Evolutionary conservation across 1,139 yeast genomes (phyloP).

Genomic region (Yamadazyma triangularis): DNA sequence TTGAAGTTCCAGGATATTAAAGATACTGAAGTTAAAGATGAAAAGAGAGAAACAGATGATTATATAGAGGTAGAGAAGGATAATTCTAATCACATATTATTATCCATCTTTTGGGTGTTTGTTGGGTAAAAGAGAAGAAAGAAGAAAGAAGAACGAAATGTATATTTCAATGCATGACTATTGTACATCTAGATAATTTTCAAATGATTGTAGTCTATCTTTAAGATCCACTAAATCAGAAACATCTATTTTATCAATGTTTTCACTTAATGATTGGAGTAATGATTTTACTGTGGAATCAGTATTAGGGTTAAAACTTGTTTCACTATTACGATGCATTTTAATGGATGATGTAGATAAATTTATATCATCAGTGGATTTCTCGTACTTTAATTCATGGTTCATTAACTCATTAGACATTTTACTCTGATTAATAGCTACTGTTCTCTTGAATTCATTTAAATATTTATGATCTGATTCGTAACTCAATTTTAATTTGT

Average conservation of each 20-base stretch:
- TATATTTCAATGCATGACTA: too few relatives aligned
- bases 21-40: conserved; percentile 1
- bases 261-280: conserved; percentile 15
- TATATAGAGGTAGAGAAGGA: conserved; percentile 4
- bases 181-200: conserved; percentile 20
- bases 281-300: conserved; percentile 6
- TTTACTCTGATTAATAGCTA: conserved; percentile 10
- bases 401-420: conserved; percentile 6
- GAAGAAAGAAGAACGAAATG: too few relatives aligned
- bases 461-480: conserved; percentile 32
- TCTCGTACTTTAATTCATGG: neutral
- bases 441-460: conserved; percentile 20
- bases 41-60: conserved; percentile 3
- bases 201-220: conserved; percentile 23
- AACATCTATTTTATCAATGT: conserved; percentile 16
- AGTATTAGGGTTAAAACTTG: neutral
- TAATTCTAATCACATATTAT: conserved; percentile 8
- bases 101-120: conserved; percentile 31
- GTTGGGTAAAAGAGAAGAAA: conserved; percentile 14
- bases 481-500: conserved; percentile 19
- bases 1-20: conserved; percentile 12
- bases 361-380: neutral
- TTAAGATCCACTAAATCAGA: conserved; percentile 19
- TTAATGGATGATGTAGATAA: too few relatives aligned
- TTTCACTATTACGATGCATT: neutral